Evolutionary conservation across 306 rosid genomes (phyloP).

Genomic region (Vigna reflexopilosa): DNA sequence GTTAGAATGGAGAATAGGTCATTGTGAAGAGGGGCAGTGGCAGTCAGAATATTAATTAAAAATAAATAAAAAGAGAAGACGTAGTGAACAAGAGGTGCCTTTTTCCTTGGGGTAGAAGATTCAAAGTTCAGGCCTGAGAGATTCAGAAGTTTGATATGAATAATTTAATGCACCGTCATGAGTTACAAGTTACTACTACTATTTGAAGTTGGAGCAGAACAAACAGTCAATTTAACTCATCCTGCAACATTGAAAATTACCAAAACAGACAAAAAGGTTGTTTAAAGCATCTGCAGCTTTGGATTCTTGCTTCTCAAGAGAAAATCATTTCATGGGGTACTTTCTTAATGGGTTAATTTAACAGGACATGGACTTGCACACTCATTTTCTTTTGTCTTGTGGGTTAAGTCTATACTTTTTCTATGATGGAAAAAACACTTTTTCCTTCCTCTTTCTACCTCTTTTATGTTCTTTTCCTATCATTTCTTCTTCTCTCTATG

Average conservation of each 20-base stretch:
- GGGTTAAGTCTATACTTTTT: conserved; percentile 71
- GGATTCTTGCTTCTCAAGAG: conserved; percentile 73
- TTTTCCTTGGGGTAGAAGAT: conserved; percentile 32
- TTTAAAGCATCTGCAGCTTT: conserved; percentile 53
- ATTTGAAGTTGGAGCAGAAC: conserved; percentile 41
- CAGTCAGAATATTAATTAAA: conserved; percentile 1
- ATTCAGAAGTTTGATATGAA: conserved; percentile 47
- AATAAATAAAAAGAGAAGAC: conserved; percentile 9
- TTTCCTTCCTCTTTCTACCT: neutral
- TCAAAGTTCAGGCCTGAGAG: conserved; percentile 29
- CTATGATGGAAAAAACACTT: conserved; percentile 58
- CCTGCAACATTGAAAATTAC: conserved; percentile 36
- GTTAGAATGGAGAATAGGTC: neutral
- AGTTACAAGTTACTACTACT: neutral
- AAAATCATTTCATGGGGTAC: conserved; percentile 47
- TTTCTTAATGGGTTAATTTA: conserved; percentile 53
- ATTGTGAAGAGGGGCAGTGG: neutral
- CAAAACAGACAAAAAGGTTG: conserved; percentile 45
- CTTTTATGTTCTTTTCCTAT: conserved; percentile 40
- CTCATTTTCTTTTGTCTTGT: conserved; percentile 62
- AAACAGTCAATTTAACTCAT: conserved; percentile 22
- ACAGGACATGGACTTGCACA: conserved; percentile 49
- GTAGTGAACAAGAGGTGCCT: conserved; percentile 15
- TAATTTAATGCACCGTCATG: conserved; percentile 59
- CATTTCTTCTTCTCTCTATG: conserved; percentile 31